Base-by-base conservation (phyloP, 1,284 basidiomycete genomes). In the Hemileia vastatrix region DNA sequence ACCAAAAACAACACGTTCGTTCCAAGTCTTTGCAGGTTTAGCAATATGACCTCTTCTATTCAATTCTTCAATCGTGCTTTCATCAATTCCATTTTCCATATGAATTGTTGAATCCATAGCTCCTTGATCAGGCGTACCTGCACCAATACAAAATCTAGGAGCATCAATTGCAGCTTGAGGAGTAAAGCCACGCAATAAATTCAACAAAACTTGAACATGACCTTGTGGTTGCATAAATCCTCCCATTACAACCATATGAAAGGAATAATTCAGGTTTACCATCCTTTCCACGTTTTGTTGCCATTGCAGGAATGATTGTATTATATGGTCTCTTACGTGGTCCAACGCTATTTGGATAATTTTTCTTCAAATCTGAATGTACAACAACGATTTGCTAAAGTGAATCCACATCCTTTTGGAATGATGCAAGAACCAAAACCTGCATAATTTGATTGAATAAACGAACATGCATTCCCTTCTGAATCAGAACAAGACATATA, bases 291-390 rank as follows among this genome's bases (percentile, higher is more conserved):
- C n/a, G 19, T 19, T 9, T 15, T 3, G 87, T 87, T 0, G 85
- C 93, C 80, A 96, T 83, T 1, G 88, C 90, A 4, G 94, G 93
- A 66, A 94, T 93, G 71, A 95, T 96, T 4, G 92, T 96, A 73
- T 96, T 91, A 76, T 93, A 95, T 1, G 92, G 91, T 15, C 90
- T 81, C 78, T 95, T 95, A 32, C 9, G 24, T 21, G 23, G 18
- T 11, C 77, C 64, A 88, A 71, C 78, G 44, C 81, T 82, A 76
- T 98, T 97, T 0, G 89, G 86, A 74, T 96, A 93, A 0, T 83
- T 84, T 64, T 88, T 83, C 54, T 81, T 78, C 19, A 96, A 79
- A 4, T 19, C 84, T 80, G 75, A 97, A 98, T 9, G 87, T 86
- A 5, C 84, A 81, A 1, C 94, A 94, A 63, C 94, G 83, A 77